Evolutionary conservation across 164 flowering plant species (phyloP), one percentile per base, ranked within the genome.

Genomic region (Chloranthus sessilifolius): DNA sequence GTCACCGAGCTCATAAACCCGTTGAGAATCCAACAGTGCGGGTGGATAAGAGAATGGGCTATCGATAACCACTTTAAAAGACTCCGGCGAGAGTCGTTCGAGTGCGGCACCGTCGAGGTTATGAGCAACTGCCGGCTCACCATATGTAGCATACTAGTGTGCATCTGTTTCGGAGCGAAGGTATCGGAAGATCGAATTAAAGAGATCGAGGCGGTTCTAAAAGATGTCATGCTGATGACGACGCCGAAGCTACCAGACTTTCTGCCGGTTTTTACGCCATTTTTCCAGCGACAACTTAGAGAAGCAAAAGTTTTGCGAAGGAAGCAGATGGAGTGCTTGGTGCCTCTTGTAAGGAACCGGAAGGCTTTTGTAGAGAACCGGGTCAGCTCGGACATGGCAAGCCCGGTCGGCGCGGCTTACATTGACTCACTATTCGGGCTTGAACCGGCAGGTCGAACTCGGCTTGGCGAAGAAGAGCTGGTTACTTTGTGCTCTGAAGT

Each of bases 241-340:
- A 49, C 73, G 1, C 82, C 85, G 2, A 75, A 82, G 64, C 82
- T 88, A 0, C 92, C 92, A n/a, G 98, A 91, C 47, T 91, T 88
- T 53, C 41, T 91, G 20, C 95, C 98, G 2, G 52, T 75, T 1
- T 61, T 88, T 8, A 69, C 75, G 17, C 96, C 92, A 4, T 48
- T 91, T 8, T 80, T 87, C 42, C 63, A 81, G 17, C 50, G 70
- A 16, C 87, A 82, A 47, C 64, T 82, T 43, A 69, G 15, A 17
- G 57, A 49, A 30, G 96, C 95, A 0, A 74, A 67, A 58, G 67
- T 58, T 59, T 69, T 91, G 26, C 68, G 96, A 67, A 68, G 40
- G 61, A 65, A 50, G 42, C 98, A 91, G 35, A 23, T 91, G 63
- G 82, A 75, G 23, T 76, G 81, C 34, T 22, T 91, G 54, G 71